These are phyloP conservation scores for Saccharomyces hybrid DNA, from an alignment of 1,139 yeast genomes.

Conservation along the genomic window DNA sequence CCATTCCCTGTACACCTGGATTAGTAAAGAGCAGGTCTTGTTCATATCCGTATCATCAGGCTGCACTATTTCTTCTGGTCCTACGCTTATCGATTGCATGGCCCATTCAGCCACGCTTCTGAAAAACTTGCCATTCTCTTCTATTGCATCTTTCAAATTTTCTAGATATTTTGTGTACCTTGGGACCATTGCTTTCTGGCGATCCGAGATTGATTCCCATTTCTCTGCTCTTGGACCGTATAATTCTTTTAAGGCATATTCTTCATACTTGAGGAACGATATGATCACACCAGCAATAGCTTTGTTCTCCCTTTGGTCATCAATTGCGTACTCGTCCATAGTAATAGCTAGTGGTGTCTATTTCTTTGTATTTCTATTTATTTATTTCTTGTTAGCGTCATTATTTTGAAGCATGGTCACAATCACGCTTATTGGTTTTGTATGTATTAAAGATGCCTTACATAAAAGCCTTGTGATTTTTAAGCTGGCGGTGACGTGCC, in stretches of 20 bases:
- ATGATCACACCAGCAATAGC: conserved; percentile 4
- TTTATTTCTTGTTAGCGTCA: too few relatives aligned
- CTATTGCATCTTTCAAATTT: conserved; percentile 41
- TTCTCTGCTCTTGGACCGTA: conserved; percentile 32
- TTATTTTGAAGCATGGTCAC: neutral
- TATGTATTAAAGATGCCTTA: neutral
- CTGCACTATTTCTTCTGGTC: conserved; percentile 41
- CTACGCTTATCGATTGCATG: conserved; percentile 50
- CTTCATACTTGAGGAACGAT: conserved; percentile 26
- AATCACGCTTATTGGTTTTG: neutral
- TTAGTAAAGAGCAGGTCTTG: conserved; percentile 53
- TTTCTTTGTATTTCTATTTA: neutral
- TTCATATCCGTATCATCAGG: conserved; percentile 45
- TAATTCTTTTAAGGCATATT: conserved; percentile 30
- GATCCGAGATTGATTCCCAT: conserved; percentile 33
- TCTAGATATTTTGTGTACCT: conserved; percentile 47
- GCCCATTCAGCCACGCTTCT: conserved; percentile 41
- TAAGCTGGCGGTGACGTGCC: neutral
- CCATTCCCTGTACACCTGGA: conserved; percentile 76
- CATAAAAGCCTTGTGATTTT: neutral
- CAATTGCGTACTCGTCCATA: neutral
- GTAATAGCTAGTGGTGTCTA: neutral
- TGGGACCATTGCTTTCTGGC: conserved; percentile 42
- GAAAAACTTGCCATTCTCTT: conserved; percentile 44
- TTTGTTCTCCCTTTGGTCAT: conserved; percentile 2